Conservation (phyloP, 1,139 yeast species). For the Yamadazyma dushanensis region DNA sequence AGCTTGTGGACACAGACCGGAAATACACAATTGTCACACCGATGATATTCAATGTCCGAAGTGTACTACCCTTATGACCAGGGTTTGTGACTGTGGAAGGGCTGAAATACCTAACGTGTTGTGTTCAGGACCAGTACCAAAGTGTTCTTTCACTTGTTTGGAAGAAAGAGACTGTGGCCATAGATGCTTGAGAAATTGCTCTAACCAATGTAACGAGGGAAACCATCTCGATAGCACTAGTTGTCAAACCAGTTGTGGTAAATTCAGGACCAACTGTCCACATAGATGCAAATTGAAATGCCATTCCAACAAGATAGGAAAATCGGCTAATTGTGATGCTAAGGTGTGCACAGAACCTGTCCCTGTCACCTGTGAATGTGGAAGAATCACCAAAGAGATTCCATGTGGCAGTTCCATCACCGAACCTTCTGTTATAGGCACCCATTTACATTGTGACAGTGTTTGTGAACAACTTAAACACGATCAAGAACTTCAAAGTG, state of each 20-base stretch:
- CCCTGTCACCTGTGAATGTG: conserved; percentile 62
- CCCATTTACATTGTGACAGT: conserved; percentile 59
- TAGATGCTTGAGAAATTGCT: conserved; percentile 63
- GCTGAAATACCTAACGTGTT: conserved; percentile 60
- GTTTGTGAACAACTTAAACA: conserved; percentile 65
- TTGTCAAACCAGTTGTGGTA: conserved; percentile 62
- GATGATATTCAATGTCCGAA: conserved; percentile 67
- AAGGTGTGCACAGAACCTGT: conserved; percentile 50
- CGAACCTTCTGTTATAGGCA: conserved; percentile 29
- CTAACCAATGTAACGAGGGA: conserved; percentile 30
- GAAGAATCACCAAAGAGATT: conserved; percentile 45
- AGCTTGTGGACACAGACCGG: conserved; percentile 74
- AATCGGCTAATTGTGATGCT: conserved; percentile 38
- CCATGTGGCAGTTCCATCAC: conserved; percentile 54
- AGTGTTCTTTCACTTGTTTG: conserved; percentile 72
- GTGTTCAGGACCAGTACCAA: conserved; percentile 68
- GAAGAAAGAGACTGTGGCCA: conserved; percentile 68
- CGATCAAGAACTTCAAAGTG: conserved; percentile 61
- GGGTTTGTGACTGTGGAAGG: conserved; percentile 72
- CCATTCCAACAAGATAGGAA: conserved; percentile 52
- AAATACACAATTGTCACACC: conserved; percentile 75
- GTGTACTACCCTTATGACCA: conserved; percentile 68
- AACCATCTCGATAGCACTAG: conserved; percentile 32
- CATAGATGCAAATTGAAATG: conserved; percentile 65
- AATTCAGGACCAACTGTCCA: conserved; percentile 53